A percentile compares a stretch with the other conserved stretches of the same genome.
Evolutionary conservation across 2,329 filamentous ascomycete species (phyloP).

Genomic region (Fonsecaea multimorphosa): DNA sequence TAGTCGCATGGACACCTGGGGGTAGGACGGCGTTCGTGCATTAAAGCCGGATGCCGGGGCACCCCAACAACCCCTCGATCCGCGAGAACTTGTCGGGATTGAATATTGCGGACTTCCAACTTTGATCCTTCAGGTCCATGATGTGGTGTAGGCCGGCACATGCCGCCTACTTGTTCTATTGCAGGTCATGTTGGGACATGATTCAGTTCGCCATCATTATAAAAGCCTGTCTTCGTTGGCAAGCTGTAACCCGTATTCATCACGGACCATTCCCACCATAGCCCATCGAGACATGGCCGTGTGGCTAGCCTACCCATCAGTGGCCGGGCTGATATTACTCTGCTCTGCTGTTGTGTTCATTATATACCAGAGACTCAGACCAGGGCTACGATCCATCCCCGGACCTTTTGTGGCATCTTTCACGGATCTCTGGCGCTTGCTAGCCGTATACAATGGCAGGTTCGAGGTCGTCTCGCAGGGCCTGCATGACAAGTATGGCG

Average conservation of each 20-base stretch:
- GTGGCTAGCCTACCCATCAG: background rate
- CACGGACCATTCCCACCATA: background rate
- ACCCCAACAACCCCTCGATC: background rate
- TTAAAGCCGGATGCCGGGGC: too few species aligned
- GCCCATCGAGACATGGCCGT: background rate
- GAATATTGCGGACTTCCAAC: background rate
- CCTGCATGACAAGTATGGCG: constrained; percentile 73
- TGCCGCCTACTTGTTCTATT: background rate
- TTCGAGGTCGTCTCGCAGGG: constrained; percentile 36
- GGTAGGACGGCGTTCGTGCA: too few species aligned
- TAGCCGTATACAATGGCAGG: constrained; percentile 34
- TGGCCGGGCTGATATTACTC: constrained; percentile 7
- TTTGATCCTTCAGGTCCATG: background rate
- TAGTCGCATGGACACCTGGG: too few species aligned
- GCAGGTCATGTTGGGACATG: background rate
- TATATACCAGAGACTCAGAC: constrained; percentile 4
- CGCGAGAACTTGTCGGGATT: background rate
- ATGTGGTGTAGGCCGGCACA: background rate
- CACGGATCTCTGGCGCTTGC: constrained; percentile 39
- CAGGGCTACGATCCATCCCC: constrained; percentile 45
- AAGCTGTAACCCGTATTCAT: background rate
- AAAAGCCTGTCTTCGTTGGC: background rate
- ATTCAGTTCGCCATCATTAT: background rate
- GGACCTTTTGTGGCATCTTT: constrained; percentile 39
- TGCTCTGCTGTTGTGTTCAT: background rate